Evolutionary conservation across 78 protist species (phyloP).

Genomic region (Thecamonas trahens): DNA sequence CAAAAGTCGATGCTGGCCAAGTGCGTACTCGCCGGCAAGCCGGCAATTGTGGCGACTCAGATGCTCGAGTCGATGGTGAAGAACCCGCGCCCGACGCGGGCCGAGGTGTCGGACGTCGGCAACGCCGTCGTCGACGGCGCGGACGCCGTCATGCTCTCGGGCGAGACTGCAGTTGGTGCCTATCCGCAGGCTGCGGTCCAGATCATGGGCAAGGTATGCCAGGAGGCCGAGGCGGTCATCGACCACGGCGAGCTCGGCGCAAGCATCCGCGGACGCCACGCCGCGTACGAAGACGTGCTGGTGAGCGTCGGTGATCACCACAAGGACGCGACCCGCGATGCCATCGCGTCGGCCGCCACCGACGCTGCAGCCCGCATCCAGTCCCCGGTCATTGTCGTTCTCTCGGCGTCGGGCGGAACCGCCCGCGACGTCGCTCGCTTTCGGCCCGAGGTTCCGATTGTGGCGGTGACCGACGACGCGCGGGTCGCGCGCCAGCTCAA

Average conservation of each 20-base stretch:
- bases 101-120: constrained; percentile 74
- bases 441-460: too few relatives aligned
- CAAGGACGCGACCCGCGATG: too few relatives aligned
- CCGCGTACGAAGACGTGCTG: too few relatives aligned
- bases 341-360: too few relatives aligned
- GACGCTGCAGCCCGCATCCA: too few relatives aligned
- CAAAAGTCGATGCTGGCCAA: constrained; percentile 79
- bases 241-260: constrained; percentile 6
- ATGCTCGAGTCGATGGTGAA: constrained; percentile 70
- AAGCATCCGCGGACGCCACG: too few relatives aligned
- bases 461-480: constrained; percentile 12
- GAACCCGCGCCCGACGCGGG: constrained; percentile 90
- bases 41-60: constrained; percentile 60
- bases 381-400: too few relatives aligned
- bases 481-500: neutral
- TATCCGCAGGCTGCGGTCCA: too few relatives aligned
- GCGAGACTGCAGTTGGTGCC: constrained; percentile 84
- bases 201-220: constrained; percentile 11
- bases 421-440: too few relatives aligned
- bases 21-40: constrained; percentile 60
- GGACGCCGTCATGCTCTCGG: constrained; percentile 80
- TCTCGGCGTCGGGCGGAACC: too few relatives aligned
- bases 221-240: constrained; percentile 15
- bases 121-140: constrained; percentile 81
- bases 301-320: too few relatives aligned